Evolutionary conservation across 176 grass and related monocot genomes (phyloP).

Genomic region (Echinochloa phyllopogon): DNA sequence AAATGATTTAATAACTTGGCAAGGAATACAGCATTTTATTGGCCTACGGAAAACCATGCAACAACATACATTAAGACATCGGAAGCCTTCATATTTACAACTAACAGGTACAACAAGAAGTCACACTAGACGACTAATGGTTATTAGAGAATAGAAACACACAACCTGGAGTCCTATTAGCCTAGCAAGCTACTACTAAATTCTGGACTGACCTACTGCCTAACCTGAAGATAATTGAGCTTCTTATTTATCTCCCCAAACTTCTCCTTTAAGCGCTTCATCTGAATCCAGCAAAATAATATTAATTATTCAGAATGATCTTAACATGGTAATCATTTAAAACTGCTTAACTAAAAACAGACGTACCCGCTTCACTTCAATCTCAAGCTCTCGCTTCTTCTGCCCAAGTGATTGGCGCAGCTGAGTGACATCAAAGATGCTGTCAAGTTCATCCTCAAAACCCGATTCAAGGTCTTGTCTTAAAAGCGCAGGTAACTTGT

Average conservation of each 20-base stretch:
- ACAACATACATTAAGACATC: background rate
- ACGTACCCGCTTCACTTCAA: conserved; percentile 72
- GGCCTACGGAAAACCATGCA: background rate
- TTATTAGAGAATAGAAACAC: conserved; percentile 27
- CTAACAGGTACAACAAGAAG: conserved; percentile 3
- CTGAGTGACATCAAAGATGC: conserved; percentile 76
- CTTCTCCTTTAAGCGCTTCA: conserved; percentile 82
- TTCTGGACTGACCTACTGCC: conserved; percentile 30
- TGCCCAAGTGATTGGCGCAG: conserved; percentile 62
- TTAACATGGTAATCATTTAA: background rate
- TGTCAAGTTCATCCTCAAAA: conserved; percentile 76
- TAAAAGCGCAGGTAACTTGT: conserved; percentile 86
- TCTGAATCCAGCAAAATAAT: conserved; percentile 54
- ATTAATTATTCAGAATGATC: conserved; percentile 1
- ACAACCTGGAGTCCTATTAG: conserved; percentile 9
- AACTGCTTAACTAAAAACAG: conserved; percentile 5
- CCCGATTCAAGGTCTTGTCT: conserved; percentile 85
- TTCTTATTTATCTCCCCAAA: conserved; percentile 88
- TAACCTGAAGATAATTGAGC: conserved; percentile 57
- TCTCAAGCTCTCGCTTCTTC: conserved; percentile 71
- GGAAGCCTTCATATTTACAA: conserved; percentile 11
- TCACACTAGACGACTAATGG: background rate
- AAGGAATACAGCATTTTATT: background rate
- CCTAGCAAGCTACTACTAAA: conserved; percentile 28
- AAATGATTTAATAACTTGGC: background rate